Base-by-base conservation (phyloP, 306 rosid genomes). In the Lagenaria siceraria region DNA sequence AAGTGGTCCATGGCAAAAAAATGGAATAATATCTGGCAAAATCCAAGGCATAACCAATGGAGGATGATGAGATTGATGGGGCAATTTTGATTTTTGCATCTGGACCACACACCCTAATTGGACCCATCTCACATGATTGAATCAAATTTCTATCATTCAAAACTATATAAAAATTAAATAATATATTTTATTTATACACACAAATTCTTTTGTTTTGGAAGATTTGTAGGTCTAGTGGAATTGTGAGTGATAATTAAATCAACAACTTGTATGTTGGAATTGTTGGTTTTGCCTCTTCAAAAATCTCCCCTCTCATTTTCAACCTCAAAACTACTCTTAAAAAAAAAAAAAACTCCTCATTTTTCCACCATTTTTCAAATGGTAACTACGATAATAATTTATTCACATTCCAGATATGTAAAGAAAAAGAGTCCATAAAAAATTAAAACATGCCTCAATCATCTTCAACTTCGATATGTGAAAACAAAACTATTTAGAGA, bases 51-150 rank as follows among this genome's bases (percentile, higher is more conserved):
- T 35, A 8, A 64, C 27, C 72, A 64, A 65, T 11, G 53, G n/a
- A 22, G 54, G n/a, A 42, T 68, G 33, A 68, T 68, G 10, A 42
- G 12, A 69, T 69, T 69, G 55, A 69, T 69, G 75, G 75, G 75
- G 21, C 42, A 43, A 69, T 69, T 40, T 25, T 69, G 75, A 69
- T 69, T 69, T 6, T 13, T 69, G 18, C 13, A 69, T 22, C 0
- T 40, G 75, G 75, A 69, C 75, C 75, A 69, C 75, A 21, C 35
- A 38, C 49, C 1, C 21, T 18, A 43, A 42, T 69, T 22, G 75
- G 75, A 25, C n/a, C 75, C 54, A 69, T 43, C 52, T 69, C 54
- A 69, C 53, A 69, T 69, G 53, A 69, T 69, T 69, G 14, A 43
- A 24, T 40, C 52, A 5, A 68, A 4, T 31, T 63, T 68, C 12